Percentiles rank a stretch among this genome's conserved stretches.
phyloP scores from a whole-genome alignment of 768 basidiomycete genomes.

The Termitomyces sp. region DNA sequence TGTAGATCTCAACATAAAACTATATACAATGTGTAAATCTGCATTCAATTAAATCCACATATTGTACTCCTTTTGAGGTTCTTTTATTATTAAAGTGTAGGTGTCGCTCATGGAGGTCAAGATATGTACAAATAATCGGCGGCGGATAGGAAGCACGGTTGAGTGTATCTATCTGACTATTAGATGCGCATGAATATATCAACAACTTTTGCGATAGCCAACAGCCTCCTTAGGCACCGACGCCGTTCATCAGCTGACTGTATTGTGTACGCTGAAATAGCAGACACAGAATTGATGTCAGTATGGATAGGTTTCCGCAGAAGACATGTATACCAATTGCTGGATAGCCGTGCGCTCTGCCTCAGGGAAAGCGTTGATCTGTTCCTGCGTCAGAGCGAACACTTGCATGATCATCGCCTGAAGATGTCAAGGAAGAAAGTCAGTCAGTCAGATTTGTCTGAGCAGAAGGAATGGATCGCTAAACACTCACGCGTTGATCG shows the following conservation, averaged over 20 bases:
- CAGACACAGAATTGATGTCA: background rate
- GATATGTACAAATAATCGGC: background rate
- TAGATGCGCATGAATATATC: constrained; percentile 2
- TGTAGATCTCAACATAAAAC: background rate
- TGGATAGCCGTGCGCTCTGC: constrained; percentile 75
- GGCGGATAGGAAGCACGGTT: background rate
- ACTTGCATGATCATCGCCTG: constrained; percentile 87
- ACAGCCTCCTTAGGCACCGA: constrained; percentile 8
- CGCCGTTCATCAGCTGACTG: constrained; percentile 30
- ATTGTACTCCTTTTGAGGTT: background rate
- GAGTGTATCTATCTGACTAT: constrained; percentile 1
- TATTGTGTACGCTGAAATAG: constrained; percentile 31
- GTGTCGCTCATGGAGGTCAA: background rate
- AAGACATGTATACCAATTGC: constrained; percentile 51
- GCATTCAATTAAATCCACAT: background rate
- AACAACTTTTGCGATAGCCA: background rate
- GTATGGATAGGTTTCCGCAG: background rate
- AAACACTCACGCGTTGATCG: constrained; percentile 35
- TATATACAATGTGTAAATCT: background rate
- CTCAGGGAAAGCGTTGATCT: constrained; percentile 77
- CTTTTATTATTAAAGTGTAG: background rate
- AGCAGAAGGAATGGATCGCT: constrained; percentile 7
- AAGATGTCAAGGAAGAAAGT: background rate
- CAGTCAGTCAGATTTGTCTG: background rate
- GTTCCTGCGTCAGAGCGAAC: constrained; percentile 70